phyloP scores from a whole-genome alignment of 371 early-diverging fungal genomes.

The Mortierella sp. region DNA sequence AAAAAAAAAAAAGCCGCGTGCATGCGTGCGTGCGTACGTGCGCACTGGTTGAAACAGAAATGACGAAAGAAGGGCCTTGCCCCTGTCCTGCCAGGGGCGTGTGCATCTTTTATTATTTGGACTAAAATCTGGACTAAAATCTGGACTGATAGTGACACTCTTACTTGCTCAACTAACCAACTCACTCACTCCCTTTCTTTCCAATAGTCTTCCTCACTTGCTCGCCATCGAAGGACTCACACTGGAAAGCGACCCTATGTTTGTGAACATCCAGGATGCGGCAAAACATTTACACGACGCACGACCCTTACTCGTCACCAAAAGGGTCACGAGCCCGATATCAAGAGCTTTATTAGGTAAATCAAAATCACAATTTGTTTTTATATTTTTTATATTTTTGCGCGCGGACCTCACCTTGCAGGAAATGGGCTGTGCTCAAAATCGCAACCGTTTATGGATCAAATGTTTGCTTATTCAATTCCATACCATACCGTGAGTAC shows the following conservation, averaged over 20 bases:
- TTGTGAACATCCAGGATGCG: constrained; percentile 60
- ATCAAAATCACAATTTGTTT: background rate
- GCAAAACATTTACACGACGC: constrained; percentile 65
- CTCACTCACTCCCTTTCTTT: too few relatives aligned
- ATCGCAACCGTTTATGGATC: background rate
- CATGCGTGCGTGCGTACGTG: constrained; percentile 3
- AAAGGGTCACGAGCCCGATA: constrained; percentile 58
- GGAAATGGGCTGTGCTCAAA: background rate
- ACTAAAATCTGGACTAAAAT: too few relatives aligned
- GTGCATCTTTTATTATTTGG: background rate
- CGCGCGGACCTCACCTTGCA: background rate
- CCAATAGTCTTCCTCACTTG: constrained; percentile 47
- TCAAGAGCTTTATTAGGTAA: constrained; percentile 49
- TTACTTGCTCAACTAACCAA: too few relatives aligned
- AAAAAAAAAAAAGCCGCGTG: background rate
- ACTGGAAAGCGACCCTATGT: constrained; percentile 60
- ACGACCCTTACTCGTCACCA: constrained; percentile 75
- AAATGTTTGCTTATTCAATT: background rate
- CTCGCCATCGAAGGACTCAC: constrained; percentile 57
- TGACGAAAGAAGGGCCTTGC: background rate
- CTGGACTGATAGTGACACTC: too few relatives aligned
- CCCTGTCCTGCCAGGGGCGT: background rate
- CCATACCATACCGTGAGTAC: background rate
- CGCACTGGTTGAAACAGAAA: constrained; percentile 2
- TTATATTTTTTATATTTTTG: constrained; percentile 1